phyloP scores from a whole-genome alignment of 1,139 yeast genomes.

The Schizosaccharomyces versatilis region DNA sequence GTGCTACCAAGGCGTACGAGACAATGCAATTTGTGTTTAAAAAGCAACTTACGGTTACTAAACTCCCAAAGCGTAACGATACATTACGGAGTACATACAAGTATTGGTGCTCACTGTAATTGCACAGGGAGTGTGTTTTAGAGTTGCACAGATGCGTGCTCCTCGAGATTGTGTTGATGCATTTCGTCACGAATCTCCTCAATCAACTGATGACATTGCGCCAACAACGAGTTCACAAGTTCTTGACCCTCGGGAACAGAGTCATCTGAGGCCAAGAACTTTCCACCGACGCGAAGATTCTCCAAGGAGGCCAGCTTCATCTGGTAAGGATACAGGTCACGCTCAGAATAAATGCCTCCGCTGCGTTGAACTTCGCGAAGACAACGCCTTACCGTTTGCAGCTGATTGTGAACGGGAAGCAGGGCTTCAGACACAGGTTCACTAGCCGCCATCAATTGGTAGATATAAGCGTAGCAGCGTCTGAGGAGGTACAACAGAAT shows the following conservation, averaged over 20 bases:
- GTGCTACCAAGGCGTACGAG: too few relatives aligned
- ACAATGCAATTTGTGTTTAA: too few relatives aligned
- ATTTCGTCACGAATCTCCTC: constrained; percentile 72
- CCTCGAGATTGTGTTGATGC: constrained; percentile 2
- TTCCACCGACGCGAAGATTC: constrained; percentile 69
- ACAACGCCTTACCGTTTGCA: constrained; percentile 75
- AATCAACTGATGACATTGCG: constrained; percentile 82
- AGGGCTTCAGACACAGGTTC: constrained; percentile 83
- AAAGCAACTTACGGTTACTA: too few relatives aligned
- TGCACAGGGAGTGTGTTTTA: too few relatives aligned
- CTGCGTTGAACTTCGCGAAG: constrained; percentile 69
- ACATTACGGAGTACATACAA: too few relatives aligned
- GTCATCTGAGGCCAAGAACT: constrained; percentile 53
- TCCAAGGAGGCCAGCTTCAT: constrained; percentile 80
- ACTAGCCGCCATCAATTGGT: constrained; percentile 67
- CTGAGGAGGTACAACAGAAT: constrained; percentile 58
- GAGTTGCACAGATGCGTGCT: neutral
- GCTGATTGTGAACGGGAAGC: constrained; percentile 79
- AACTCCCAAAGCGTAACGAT: too few relatives aligned
- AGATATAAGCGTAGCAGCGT: constrained; percentile 72
- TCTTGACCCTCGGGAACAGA: constrained; percentile 96
- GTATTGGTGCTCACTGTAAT: too few relatives aligned
- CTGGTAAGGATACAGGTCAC: constrained; percentile 88
- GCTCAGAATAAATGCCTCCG: constrained; percentile 67
- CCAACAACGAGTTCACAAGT: constrained; percentile 62